These are phyloP conservation scores for Botrytis cinerea DNA, from an alignment of 2,329 filamentous ascomycete genomes.

Conservation along the genomic window DNA sequence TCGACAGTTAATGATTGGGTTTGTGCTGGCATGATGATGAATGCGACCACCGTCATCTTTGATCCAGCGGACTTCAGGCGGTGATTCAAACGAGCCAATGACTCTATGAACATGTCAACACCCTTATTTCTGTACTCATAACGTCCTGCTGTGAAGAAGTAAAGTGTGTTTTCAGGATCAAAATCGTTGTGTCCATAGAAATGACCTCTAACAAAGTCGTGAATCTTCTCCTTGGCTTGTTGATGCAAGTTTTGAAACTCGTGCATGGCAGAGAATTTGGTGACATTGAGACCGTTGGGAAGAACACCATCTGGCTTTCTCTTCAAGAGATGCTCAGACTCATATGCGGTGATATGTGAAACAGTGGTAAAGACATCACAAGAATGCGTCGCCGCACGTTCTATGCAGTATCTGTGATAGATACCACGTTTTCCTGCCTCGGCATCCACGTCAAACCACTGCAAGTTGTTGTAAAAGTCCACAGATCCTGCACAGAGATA, in stretches of 20 bases:
- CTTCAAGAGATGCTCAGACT: conserved; percentile 96
- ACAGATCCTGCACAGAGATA: conserved; percentile 97
- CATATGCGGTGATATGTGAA: conserved; percentile 97
- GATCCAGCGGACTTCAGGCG: conserved; percentile 81
- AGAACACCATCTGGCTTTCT: conserved; percentile 95
- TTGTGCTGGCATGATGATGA: conserved; percentile 98
- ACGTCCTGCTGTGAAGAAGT: conserved; percentile 94
- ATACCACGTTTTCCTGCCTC: conserved; percentile 98
- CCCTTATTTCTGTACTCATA: conserved; percentile 99
- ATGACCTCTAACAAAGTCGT: conserved; percentile 95
- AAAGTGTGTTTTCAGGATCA: conserved; percentile 92
- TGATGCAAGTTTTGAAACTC: conserved; percentile 99
- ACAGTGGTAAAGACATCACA: conserved; percentile 98
- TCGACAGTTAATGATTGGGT: conserved; percentile 94
- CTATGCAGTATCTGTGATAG: conserved; percentile 98
- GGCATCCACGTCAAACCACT: conserved; percentile 93
- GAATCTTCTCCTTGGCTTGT: conserved; percentile 95
- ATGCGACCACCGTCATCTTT: conserved; percentile 92
- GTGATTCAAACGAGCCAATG: conserved; percentile 90
- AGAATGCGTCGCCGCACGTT: conserved; percentile 86
- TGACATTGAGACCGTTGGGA: conserved; percentile 96
- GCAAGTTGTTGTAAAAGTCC: conserved; percentile 98
- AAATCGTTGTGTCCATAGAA: conserved; percentile 99
- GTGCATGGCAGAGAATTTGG: conserved; percentile 97
- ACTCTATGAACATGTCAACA: conserved; percentile 99